These are phyloP conservation scores for Nyctanthes arbortristis DNA, from an alignment of 257 asterid species.

Conservation along the genomic window DNA sequence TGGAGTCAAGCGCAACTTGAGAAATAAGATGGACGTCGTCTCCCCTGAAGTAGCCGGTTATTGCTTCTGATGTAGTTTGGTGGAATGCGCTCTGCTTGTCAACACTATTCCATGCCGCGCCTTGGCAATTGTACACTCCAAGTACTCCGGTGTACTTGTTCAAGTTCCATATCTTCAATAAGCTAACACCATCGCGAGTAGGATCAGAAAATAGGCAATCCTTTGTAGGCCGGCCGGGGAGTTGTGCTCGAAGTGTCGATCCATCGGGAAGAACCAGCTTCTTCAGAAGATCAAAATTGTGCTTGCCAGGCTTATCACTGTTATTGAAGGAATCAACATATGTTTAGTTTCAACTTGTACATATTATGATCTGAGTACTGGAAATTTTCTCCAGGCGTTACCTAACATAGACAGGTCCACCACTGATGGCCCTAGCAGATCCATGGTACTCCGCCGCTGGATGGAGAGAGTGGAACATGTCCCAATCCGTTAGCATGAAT, in stretches of 20 bases:
- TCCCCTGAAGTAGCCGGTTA: not conserved
- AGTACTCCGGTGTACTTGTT: not conserved
- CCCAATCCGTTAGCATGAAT: not conserved
- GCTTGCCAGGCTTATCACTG: constrained; percentile 3
- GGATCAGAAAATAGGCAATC: not conserved
- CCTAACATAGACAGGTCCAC: constrained; percentile 7
- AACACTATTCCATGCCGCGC: constrained; percentile 6
- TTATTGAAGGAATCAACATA: not conserved
- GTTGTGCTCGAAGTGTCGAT: constrained; percentile 1
- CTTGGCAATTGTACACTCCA: constrained; percentile 5
- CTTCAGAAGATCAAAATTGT: constrained; percentile 2
- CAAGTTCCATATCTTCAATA: constrained; percentile 8
- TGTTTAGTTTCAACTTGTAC: not conserved
- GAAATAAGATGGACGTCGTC: constrained; percentile 1
- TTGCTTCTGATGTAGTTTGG: not conserved
- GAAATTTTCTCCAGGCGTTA: not conserved
- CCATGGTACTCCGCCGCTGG: constrained; percentile 2
- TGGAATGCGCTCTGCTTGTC: not conserved
- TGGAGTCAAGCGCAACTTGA: not conserved
- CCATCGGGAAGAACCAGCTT: constrained; percentile 4
- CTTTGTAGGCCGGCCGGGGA: constrained; percentile 2
- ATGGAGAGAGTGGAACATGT: not conserved
- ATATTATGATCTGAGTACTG: not conserved
- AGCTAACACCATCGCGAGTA: constrained; percentile 6
- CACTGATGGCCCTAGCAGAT: not conserved